Percentiles rank a stretch among this genome's conserved stretches.
phyloP scores from a whole-genome alignment of 2,329 filamentous ascomycete species.

The Chaetothyriales sp. region DNA sequence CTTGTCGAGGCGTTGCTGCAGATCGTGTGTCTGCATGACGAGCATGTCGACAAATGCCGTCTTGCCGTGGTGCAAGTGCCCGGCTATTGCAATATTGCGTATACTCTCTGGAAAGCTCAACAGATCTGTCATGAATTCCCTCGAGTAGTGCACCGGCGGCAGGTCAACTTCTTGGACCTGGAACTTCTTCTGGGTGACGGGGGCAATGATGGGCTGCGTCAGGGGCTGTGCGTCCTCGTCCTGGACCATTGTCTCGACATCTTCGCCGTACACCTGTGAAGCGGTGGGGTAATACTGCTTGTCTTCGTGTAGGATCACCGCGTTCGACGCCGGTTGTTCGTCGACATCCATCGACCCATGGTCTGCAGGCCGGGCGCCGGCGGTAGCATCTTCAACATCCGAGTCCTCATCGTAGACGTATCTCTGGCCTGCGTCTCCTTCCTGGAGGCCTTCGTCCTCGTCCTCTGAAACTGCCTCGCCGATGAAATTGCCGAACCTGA shows the following conservation, averaged over 20 bases:
- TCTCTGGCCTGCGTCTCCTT: conserved; percentile 61
- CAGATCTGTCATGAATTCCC: conserved; percentile 84
- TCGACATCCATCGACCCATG: conserved; percentile 88
- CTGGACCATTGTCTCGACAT: conserved; percentile 89
- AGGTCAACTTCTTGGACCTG: conserved; percentile 82
- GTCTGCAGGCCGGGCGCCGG: conserved; percentile 33
- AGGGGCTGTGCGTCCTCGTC: conserved; percentile 94
- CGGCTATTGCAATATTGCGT: conserved; percentile 79
- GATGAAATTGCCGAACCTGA: conserved; percentile 93
- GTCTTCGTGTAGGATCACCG: conserved; percentile 95
- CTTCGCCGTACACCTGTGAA: conserved; percentile 81
- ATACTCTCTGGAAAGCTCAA: conserved; percentile 94
- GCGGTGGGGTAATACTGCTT: conserved; percentile 99
- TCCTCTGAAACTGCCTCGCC: conserved; percentile 83
- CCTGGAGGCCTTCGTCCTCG: conserved; percentile 69
- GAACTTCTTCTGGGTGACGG: conserved; percentile 90
- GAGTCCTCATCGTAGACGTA: conserved; percentile 64
- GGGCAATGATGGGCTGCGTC: conserved; percentile 81
- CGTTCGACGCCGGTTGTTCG: conserved; percentile 81
- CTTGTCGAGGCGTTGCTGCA: conserved; percentile 62
- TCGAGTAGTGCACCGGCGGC: conserved; percentile 72
- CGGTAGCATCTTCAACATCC: conserved; percentile 38
- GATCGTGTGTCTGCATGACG: conserved; percentile 85
- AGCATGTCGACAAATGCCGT: conserved; percentile 98
- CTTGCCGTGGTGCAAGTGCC: conserved; percentile 93